Evolutionary conservation across 139 green algal genomes (phyloP), one percentile per base, ranked within the genome.

Genomic region (Chlorella vulgaris): DNA sequence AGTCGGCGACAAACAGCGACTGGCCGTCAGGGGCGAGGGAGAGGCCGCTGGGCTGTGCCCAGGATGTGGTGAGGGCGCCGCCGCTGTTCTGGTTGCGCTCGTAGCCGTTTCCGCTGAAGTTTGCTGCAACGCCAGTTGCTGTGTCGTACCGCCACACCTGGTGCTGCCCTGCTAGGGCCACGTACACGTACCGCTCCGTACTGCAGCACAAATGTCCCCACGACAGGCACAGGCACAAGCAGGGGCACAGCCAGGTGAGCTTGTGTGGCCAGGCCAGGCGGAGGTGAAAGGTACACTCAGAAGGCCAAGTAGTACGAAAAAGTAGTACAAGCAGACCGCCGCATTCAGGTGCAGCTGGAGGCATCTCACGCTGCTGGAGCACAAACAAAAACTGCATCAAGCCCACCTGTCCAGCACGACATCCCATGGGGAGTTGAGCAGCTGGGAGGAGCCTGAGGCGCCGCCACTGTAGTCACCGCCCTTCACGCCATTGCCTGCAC

Each of bases 371-470:
- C 15, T 55, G 47, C n/a, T 55, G 15, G 47, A 55, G 13, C 47
- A 10, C 47, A 15, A 10, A 55, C 47, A 15, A 24, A 55, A 55
- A 55, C 29, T 4, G 62, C 15, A 29, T 3, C 47, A 55, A 22
- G 2, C 43, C 13, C 43, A 76, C 69, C 69, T 63, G 58, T 88
- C 84, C 42, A 96, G 33, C 33, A 63, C 74, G 50, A 95, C 84
- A 43, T 96, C 92, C 92, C 92, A 96, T 1, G 92, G 92, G 3
- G 92, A 96, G 83, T 93, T 96, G 22, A 96, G 82, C 35, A 73
- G 61, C 91, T 96, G 88, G 21, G 65, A 65, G 1, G 35, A 2
- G 4, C 91, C 78, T 33, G 55, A 69, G 36, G 66, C 26, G 2
- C 92, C 91, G 28, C 91, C 91, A 21, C 58, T 19, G 78, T 94